These are phyloP conservation scores for Centella asiatica DNA, from an alignment of 129 eudicot genomes.

Conservation along the genomic window DNA sequence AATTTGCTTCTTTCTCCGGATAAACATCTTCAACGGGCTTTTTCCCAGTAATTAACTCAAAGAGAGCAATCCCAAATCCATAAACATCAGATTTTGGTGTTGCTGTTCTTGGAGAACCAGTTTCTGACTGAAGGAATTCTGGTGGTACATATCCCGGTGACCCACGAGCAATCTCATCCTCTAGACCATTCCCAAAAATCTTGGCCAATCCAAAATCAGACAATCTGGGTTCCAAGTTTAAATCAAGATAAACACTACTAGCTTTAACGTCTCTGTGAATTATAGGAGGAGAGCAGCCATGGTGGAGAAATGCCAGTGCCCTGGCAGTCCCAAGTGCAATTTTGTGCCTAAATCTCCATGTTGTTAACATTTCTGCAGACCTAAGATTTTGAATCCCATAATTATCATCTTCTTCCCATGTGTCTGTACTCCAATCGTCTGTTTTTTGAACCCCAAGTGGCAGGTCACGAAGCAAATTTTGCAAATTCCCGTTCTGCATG, in stretches of 20 bases:
- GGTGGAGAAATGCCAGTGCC: constrained; percentile 78
- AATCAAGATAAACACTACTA: constrained; percentile 69
- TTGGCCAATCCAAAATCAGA: constrained; percentile 74
- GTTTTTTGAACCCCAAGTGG: constrained; percentile 62
- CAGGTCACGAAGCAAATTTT: constrained; percentile 56
- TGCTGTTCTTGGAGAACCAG: constrained; percentile 32
- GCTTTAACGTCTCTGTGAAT: constrained; percentile 74
- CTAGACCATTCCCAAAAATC: constrained; percentile 53
- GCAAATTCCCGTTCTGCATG: constrained; percentile 75
- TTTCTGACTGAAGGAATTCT: constrained; percentile 36
- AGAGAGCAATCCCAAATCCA: constrained; percentile 65
- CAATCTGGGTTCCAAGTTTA: constrained; percentile 64
- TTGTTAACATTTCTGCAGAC: constrained; percentile 38
- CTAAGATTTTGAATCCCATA: constrained; percentile 45
- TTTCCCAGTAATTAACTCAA: constrained; percentile 71
- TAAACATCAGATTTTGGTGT: constrained; percentile 69
- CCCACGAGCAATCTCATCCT: constrained; percentile 43
- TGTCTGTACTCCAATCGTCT: constrained; percentile 82
- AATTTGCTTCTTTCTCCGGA: constrained; percentile 43
- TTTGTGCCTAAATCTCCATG: constrained; percentile 69
- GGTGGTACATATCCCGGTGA: constrained; percentile 55
- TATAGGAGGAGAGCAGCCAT: constrained; percentile 77
- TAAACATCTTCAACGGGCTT: constrained; percentile 54
- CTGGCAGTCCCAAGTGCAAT: constrained; percentile 70
- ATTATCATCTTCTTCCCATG: constrained; percentile 58